Base-by-base conservation (phyloP, 1,139 yeast genomes). In the Yamadazyma songkhlaensis region DNA sequence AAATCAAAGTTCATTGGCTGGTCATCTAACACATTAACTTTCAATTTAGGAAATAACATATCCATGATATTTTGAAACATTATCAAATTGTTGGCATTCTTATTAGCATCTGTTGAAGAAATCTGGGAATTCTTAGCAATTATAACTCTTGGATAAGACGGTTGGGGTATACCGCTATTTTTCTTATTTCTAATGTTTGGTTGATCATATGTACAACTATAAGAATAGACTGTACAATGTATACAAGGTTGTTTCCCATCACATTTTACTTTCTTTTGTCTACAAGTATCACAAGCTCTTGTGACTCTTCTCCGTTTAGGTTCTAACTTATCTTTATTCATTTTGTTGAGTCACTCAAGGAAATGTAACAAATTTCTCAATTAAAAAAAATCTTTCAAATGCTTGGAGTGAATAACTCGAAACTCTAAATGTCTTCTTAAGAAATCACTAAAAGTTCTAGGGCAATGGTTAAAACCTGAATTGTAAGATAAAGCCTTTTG, bases 171-270 rank as follows among this genome's bases (percentile, higher is more conserved):
- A 3, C 65, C 67, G 14, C 59, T 51, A 41, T 60, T 58, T 36
- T 59, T 60, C 50, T 60, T 66, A 51, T 79, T 77, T 37, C 92
- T 63, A 44, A 78, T 74, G 26, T 84, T 77, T n/a, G 92, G 92
- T 52, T 82, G 84, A 51, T 81, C 82, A 53, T 83, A 79, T 14
- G 79, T 71, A 57, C 92, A 84, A 42, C 73, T 62, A 58, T 84
- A 86, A 8, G 88, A 81, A 59, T 88, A 89, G 2, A 88, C 96
- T 0, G 96, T 85, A 55, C 96, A 87, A 56, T 85, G 94, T 34
- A 83, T 81, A 60, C 96, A 88, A 1, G 95, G 95, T 50, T 81
- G 81, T 53, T 80, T 79, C 11, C 96, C 96, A 47, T 87, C 94
- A 60, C 96, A 88, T 54, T 84, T 84, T 50, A 87, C 90, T 59